phyloP scores from a whole-genome alignment of 2,329 filamentous ascomycete genomes.

The Diaporthe capsici region DNA sequence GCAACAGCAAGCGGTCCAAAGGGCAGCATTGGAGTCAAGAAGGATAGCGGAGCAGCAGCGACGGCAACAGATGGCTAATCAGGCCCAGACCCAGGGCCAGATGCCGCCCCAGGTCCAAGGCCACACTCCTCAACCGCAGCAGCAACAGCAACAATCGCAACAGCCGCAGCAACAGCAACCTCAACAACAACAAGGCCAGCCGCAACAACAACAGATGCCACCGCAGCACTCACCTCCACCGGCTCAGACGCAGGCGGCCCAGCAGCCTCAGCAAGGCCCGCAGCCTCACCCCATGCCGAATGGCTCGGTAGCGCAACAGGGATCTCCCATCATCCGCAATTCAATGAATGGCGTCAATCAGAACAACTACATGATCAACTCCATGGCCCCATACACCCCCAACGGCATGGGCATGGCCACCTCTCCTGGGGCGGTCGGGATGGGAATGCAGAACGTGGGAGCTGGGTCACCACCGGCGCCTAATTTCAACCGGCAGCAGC shows the following conservation, averaged over 20 bases:
- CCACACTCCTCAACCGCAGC: constrained; percentile 53
- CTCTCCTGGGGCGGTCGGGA: constrained; percentile 56
- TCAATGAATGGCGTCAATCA: constrained; percentile 61
- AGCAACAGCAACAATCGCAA: constrained; percentile 50
- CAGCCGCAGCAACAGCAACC: constrained; percentile 51
- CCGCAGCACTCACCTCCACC: constrained; percentile 48
- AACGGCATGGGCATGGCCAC: constrained; percentile 60
- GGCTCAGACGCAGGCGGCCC: constrained; percentile 48
- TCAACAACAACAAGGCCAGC: constrained; percentile 56
- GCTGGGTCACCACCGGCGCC: constrained; percentile 58
- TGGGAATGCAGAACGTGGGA: constrained; percentile 62
- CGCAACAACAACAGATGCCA: constrained; percentile 49
- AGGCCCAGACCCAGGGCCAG: constrained; percentile 48
- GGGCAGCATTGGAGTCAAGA: constrained; percentile 73
- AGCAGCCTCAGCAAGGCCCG: constrained; percentile 54
- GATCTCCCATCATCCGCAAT: constrained; percentile 50
- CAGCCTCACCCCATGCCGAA: constrained; percentile 54
- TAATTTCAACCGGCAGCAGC: constrained; percentile 46
- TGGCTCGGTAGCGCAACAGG: constrained; percentile 37
- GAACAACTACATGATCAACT: constrained; percentile 66
- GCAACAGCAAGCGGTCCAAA: constrained; percentile 72
- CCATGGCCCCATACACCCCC: constrained; percentile 62
- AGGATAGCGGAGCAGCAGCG: constrained; percentile 77
- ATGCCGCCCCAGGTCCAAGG: constrained; percentile 55
- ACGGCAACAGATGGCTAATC: constrained; percentile 38